Evolutionary conservation across 106 monocot genomes (phyloP).

Genomic region (Acanthochlamys bracteata): DNA sequence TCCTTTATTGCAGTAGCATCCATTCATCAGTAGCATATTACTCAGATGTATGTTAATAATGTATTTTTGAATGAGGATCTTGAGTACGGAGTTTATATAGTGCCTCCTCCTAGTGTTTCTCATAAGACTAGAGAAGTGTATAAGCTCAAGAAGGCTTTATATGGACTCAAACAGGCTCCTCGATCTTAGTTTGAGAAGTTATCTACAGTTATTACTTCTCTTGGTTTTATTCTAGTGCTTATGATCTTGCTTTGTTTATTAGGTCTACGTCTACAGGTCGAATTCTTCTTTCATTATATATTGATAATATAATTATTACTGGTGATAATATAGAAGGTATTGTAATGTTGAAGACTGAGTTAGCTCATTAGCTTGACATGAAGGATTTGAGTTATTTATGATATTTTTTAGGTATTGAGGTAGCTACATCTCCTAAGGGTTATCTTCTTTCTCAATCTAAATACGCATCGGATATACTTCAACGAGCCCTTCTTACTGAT

Average conservation of each 20-base stretch:
- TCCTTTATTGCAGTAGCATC: background rate
- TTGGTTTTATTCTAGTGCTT: background rate
- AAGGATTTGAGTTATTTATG: conserved; percentile 1
- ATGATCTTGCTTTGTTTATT: background rate
- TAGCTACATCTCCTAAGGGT: background rate
- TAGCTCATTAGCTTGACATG: background rate
- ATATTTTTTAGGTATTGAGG: background rate
- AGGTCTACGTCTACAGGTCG: background rate
- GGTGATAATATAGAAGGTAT: background rate
- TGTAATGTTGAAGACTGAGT: background rate
- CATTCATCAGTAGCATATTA: background rate
- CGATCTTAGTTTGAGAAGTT: background rate
- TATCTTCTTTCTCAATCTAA: background rate
- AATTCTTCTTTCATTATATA: background rate
- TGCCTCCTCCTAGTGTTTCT: background rate
- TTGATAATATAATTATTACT: conserved; percentile 2
- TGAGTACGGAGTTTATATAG: background rate
- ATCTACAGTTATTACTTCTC: background rate
- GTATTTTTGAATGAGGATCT: background rate
- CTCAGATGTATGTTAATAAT: background rate
- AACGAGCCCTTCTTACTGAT: background rate
- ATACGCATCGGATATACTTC: background rate
- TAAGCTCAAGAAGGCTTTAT: background rate
- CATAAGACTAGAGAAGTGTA: background rate
- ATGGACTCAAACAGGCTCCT: background rate